Evolutionary conservation across 1,284 basidiomycete genomes (phyloP), one percentile per base, ranked within the genome.

Genomic region (Malassezia equina): DNA sequence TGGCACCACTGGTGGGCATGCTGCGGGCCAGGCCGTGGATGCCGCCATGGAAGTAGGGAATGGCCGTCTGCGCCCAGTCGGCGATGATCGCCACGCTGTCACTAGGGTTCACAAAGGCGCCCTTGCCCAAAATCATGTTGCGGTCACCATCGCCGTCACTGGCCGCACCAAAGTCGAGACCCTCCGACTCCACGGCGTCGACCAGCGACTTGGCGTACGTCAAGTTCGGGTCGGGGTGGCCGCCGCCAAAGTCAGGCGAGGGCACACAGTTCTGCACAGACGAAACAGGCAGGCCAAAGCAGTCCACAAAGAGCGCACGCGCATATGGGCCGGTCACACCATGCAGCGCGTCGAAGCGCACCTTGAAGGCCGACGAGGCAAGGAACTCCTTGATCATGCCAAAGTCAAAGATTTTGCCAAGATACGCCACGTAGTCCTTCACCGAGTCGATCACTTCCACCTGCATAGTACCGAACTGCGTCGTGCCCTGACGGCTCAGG

Each of bases 41-140:
- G 45, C 93, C 93, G 33, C 59, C 61, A 76, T 86, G 84, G 81
- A 98, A 98, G 81, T 96, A 98, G 19, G 93, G 93, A 63, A 98
- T 96, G 52, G 83, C 82, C 66, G 91, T 83, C 51, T 90, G 87
- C 9, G 80, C 81, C 89, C 90, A 96, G 77, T 98, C 86, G 43
- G 93, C 93, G 69, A 99, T 99, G 79, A 98, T 91, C 43, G 94
- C 94, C 48, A 99, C 91, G 29, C 88, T 91, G 78, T 98, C 93
- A 24, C 85, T 88, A 15, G 93, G 93, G 31, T 91, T 98, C 62
- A 98, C 94, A 77, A 99, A 98, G 28, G 93, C 94, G 64, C 86
- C 85, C 77, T 88, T 86, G 70, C 93, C 94, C 78, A 98, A 96
- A 75, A 99, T 98, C 93, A 98, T 98, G 81, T 98, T 98, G 59